These are phyloP conservation scores for Rasamsonia emersonii DNA, from an alignment of 2,329 filamentous ascomycete species.

Conservation along the genomic window DNA sequence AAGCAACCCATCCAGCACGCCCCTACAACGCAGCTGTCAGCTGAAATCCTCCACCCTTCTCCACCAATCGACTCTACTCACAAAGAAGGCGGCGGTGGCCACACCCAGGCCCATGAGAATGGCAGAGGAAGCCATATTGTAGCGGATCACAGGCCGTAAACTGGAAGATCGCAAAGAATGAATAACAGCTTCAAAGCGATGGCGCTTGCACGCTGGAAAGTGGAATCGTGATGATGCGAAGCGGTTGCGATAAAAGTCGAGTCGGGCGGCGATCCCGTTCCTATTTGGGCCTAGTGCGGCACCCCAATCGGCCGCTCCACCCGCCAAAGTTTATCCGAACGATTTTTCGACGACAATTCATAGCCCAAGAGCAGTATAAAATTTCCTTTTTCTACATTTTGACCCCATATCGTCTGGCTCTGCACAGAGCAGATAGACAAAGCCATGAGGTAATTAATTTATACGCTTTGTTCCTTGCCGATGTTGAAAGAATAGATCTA, in stretches of 20 bases:
- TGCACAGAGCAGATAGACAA: no score
- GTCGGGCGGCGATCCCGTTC: conserved; percentile 14
- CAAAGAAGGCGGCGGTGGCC: conserved; percentile 64
- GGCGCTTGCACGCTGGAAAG: conserved; percentile 5
- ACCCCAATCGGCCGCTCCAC: conserved; percentile 15
- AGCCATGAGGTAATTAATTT: conserved; percentile 15
- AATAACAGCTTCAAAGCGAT: neutral
- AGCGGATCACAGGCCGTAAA: no score
- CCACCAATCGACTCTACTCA: conserved; percentile 45
- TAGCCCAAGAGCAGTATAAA: conserved; percentile 4
- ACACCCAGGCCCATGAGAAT: conserved; percentile 38
- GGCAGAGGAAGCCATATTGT: conserved; percentile 32
- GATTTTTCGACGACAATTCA: conserved; percentile 10
- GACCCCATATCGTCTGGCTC: no score
- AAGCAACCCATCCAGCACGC: conserved; percentile 82
- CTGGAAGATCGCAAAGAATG: neutral
- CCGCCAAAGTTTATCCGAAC: conserved; percentile 10
- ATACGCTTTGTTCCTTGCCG: neutral
- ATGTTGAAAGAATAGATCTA: no score
- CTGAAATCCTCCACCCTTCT: no score
- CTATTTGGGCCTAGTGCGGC: conserved; percentile 25
- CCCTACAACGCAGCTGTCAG: conserved; percentile 48
- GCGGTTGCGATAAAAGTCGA: conserved; percentile 30
- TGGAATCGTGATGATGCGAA: conserved; percentile 1
- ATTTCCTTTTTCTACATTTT: neutral